Base-by-base conservation (phyloP, 148 eudicot genomes). In the Camellia lanceoleosa region DNA sequence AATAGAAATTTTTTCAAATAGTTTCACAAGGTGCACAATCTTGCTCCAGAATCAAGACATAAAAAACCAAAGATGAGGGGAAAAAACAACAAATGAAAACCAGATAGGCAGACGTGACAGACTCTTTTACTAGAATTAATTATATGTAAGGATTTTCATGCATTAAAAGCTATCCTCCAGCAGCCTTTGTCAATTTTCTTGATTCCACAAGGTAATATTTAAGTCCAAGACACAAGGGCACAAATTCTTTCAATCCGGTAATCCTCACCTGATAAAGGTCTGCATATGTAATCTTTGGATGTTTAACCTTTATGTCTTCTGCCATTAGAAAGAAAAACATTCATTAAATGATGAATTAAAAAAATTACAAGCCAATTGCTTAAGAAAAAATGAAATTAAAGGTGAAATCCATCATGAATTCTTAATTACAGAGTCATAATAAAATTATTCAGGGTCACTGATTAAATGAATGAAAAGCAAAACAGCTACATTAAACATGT, bases 201-300 rank as follows among this genome's bases (percentile, higher is more conserved):
- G 59, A 68, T n/a, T 55, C 74, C 54, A 58, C 54, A 13, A 49
- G 19, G 71, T 41, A 77, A 47, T 15, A 43, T 18, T 46, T 8
- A 38, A 54, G 61, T 69, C 13, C 23, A 52, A 43, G n/a, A 18
- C 4, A 5, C 18, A 23, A 20, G 10, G 7, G 38, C 62, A n/a
- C 18, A 55, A 80, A 49, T 52, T 74, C 47, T 13, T 65, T 65
- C 54, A 9, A 14, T 43, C 64, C 58, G 38, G 12, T 30, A 6
- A 80, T 12, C 38, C n/a, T 88, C 76, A 97, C 99, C 99, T 97
- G 99, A 85, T 94, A 97, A 47, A 97, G 88, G 82, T 97, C 99
- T 15, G 99, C 99, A 87, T 92, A 97, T 42, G 98, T 92, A 71
- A 97, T 90, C 89, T 86, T 94, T 52, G 95, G 93, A 87, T 90